A percentile compares a stretch with the other conserved stretches of the same genome.
These are phyloP conservation scores for Metarhizium sp. DNA, from an alignment of 2,329 filamentous ascomycete species.

Conservation along the genomic window DNA sequence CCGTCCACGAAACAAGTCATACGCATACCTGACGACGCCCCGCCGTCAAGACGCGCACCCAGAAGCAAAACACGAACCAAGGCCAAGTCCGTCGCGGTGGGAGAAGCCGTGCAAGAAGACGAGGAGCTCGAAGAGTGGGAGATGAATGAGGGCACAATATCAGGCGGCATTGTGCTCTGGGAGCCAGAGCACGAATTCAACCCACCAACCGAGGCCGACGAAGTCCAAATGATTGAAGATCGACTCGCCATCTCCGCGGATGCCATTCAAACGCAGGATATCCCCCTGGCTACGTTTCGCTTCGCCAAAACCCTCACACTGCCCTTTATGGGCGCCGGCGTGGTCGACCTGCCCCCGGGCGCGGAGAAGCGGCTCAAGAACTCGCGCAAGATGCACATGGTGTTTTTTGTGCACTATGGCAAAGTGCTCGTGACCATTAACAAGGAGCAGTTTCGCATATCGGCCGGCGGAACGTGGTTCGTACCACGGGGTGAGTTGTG, in stretches of 20 bases:
- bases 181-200: conserved; percentile 45
- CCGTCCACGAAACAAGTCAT: conserved; percentile 69
- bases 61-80: conserved; percentile 20
- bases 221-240: conserved; percentile 43
- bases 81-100: conserved; percentile 19
- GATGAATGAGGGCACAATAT: conserved; percentile 51
- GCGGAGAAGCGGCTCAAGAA: conserved; percentile 87
- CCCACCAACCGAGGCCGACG: conserved; percentile 45
- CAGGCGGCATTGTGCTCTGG: conserved; percentile 56
- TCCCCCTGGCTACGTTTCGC: conserved; percentile 62
- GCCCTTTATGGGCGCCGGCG: conserved; percentile 79
- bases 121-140: conserved; percentile 63
- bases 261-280: conserved; percentile 48
- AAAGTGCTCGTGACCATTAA: conserved; percentile 72
- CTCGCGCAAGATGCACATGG: conserved; percentile 91
- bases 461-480: conserved; percentile 84
- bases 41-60: conserved; percentile 14
- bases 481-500: conserved; percentile 75
- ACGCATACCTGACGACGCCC: conserved; percentile 53
- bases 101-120: conserved; percentile 34
- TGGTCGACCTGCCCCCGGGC: conserved; percentile 79
- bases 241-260: conserved; percentile 46
- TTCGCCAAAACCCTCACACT: conserved; percentile 82
- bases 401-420: conserved; percentile 82
- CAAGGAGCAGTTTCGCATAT: conserved; percentile 69